Conservation (phyloP, 768 basidiomycete species). For the Boletus pseudo-olivaceus region DNA sequence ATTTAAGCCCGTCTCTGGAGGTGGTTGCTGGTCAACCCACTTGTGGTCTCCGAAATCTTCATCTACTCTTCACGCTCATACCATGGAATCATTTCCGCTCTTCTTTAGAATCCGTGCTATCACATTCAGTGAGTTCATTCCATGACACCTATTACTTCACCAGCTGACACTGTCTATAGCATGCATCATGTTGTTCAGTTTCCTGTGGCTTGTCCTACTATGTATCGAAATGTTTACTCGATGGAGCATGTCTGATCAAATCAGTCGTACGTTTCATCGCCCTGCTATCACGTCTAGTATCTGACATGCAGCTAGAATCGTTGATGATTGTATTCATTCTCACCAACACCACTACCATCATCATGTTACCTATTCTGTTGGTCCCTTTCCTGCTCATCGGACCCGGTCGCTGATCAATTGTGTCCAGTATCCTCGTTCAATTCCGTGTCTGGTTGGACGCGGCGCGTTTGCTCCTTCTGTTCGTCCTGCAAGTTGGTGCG, state of each 20-base stretch:
- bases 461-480: slow-evolving; percentile 45
- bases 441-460: slow-evolving; percentile 56
- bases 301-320: slow-evolving; percentile 20
- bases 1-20: slow-evolving; percentile 14
- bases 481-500: slow-evolving; percentile 47
- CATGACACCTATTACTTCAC: background rate
- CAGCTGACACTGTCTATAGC: slow-evolving; percentile 29
- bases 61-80: background rate
- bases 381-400: slow-evolving; percentile 16
- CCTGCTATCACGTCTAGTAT: background rate
- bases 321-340: slow-evolving; percentile 45
- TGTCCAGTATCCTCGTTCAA: slow-evolving; percentile 39
- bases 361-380: slow-evolving; percentile 44
- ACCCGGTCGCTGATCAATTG: background rate
- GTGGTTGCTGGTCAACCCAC: slow-evolving; percentile 18
- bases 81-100: slow-evolving; percentile 30
- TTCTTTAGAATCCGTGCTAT: slow-evolving; percentile 31
- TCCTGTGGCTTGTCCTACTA: slow-evolving; percentile 48
- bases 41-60: slow-evolving; percentile 22
- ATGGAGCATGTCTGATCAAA: slow-evolving; percentile 42
- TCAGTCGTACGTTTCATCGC: slow-evolving; percentile 40
- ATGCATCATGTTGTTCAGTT: slow-evolving; percentile 40
- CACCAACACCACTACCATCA: slow-evolving; percentile 36
- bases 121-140: slow-evolving; percentile 26
- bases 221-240: slow-evolving; percentile 44